These are phyloP conservation scores for Termitomyces sp. DNA, from an alignment of 768 basidiomycete genomes.

Conservation along the genomic window DNA sequence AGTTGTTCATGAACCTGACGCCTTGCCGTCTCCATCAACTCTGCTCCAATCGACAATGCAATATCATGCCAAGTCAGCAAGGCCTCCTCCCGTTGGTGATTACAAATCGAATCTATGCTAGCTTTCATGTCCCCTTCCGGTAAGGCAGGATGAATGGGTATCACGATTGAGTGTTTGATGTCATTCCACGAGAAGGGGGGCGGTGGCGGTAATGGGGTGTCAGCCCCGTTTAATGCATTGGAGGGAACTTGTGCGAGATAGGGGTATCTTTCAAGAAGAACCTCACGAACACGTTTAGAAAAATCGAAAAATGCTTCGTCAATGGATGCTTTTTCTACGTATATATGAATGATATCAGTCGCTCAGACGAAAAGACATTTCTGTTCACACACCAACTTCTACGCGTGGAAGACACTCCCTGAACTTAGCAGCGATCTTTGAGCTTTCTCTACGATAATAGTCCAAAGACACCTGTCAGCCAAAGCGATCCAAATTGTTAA, in stretches of 20 bases:
- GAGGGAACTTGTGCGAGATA: conserved; percentile 69
- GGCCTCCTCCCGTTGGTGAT: conserved; percentile 21
- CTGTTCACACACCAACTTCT: conserved; percentile 63
- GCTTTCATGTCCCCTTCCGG: conserved; percentile 20
- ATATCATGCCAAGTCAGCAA: conserved; percentile 86
- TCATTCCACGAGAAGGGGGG: conserved; percentile 61
- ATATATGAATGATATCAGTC: neutral
- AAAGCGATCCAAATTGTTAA: neutral
- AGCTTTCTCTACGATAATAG: conserved; percentile 86
- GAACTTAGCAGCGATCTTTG: conserved; percentile 82
- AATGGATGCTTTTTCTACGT: conserved; percentile 90
- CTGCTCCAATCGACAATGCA: conserved; percentile 84
- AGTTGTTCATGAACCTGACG: conserved; percentile 63
- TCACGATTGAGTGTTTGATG: conserved; percentile 61
- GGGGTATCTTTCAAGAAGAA: conserved; percentile 72
- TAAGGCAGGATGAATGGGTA: conserved; percentile 48
- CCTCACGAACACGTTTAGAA: conserved; percentile 73
- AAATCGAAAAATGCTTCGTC: conserved; percentile 97
- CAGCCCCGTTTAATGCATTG: conserved; percentile 66
- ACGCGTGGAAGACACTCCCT: conserved; percentile 73
- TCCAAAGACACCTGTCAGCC: conserved; percentile 78
- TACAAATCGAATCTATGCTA: neutral
- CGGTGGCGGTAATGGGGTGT: conserved; percentile 75
- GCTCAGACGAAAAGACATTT: neutral
- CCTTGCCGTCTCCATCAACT: conserved; percentile 76